These are phyloP conservation scores for Botryotinia convoluta DNA, from an alignment of 2,329 filamentous ascomycete species.

Conservation along the genomic window DNA sequence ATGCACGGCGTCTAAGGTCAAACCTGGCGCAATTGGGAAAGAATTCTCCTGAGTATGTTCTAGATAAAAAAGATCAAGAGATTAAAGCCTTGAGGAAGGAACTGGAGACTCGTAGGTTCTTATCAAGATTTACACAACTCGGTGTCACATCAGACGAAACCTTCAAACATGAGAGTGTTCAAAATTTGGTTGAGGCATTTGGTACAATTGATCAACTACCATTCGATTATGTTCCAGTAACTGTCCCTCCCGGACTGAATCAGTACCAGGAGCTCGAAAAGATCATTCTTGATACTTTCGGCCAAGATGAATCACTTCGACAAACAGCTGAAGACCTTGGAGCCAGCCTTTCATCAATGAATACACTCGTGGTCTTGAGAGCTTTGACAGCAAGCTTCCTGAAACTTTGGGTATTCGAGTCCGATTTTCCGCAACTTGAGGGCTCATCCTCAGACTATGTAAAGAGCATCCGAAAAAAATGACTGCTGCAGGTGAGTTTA, in stretches of 20 bases:
- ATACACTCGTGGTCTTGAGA: not conserved
- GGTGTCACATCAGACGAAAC: not conserved
- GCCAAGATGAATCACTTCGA: too few relatives aligned
- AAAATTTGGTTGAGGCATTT: not conserved
- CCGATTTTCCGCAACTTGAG: constrained; percentile 20
- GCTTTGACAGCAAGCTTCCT: constrained; percentile 17
- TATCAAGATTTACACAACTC: not conserved
- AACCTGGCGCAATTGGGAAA: not conserved
- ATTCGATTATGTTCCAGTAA: not conserved
- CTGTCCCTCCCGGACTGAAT: not conserved
- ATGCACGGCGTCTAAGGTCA: not conserved
- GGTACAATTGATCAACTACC: not conserved
- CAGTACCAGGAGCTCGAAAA: not conserved
- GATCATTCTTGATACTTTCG: not conserved
- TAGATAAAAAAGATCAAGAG: constrained; percentile 1
- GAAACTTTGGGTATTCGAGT: constrained; percentile 22
- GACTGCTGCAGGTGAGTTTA: constrained; percentile 16
- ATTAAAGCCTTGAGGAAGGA: not conserved
- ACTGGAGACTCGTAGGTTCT: not conserved
- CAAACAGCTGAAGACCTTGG: not conserved
- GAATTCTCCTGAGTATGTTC: not conserved
- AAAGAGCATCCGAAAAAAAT: constrained; percentile 8
- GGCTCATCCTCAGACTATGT: constrained; percentile 8
- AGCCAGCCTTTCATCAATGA: not conserved
- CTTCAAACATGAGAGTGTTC: not conserved